Evolutionary conservation across 1,139 yeast species (phyloP).

Genomic region (Suhomyces maxii): DNA sequence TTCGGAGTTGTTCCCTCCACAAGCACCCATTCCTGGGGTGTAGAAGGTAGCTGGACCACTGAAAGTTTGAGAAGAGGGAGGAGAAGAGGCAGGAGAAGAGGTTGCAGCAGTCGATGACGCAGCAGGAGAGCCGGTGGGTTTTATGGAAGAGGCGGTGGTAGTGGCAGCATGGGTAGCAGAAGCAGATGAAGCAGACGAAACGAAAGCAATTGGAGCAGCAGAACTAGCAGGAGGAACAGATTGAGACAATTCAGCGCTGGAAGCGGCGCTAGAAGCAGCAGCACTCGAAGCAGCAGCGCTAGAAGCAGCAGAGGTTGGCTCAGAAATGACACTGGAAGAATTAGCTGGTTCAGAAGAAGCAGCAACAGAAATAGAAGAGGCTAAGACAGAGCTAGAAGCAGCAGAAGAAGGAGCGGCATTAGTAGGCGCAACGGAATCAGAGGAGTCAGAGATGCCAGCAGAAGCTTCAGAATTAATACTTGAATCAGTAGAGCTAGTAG

Average conservation of each 20-base stretch:
- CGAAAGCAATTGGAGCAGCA: neutral
- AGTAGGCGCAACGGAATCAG: neutral
- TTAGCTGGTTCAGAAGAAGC: too few species aligned
- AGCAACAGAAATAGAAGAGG: neutral
- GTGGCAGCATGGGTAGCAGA: conserved; percentile 14
- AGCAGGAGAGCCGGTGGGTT: conserved; percentile 14
- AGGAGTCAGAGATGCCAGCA: neutral
- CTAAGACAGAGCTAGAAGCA: neutral
- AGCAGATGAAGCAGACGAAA: neutral
- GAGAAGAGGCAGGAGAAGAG: conserved; percentile 17
- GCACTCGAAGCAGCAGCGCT: neutral
- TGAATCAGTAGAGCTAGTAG: neutral
- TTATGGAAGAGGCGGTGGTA: conserved; percentile 14
- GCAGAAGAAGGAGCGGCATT: neutral
- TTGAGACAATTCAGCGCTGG: neutral
- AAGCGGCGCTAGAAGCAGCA: too few species aligned
- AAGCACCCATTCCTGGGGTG: conserved; percentile 59
- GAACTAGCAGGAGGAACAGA: neutral
- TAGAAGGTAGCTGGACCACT: conserved; percentile 63
- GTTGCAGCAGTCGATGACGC: conserved; percentile 16
- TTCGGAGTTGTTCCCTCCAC: conserved; percentile 51
- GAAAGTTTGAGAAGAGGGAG: conserved; percentile 18
- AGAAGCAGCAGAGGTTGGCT: neutral
- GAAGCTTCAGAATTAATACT: neutral
- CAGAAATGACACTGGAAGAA: neutral